Base-by-base conservation (phyloP, 2,329 filamentous ascomycete species). In the Metarhizium humberi region DNA sequence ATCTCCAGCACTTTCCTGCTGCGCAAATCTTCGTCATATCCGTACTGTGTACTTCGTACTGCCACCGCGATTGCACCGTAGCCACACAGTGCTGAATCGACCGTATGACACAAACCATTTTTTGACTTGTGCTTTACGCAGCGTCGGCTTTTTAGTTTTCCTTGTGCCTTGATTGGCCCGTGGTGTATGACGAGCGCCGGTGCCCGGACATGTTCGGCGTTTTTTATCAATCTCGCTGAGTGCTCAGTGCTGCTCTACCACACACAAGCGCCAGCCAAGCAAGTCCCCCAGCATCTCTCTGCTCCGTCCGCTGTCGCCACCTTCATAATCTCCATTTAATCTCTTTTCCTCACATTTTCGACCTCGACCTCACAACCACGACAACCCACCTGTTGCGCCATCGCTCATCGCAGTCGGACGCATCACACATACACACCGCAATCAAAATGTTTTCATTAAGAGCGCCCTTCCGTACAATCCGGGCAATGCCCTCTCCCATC, bases 361-460 rank as follows among this genome's bases (percentile, higher is more conserved):
- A 40, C 34, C 29, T 46, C 25, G 6, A 32, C 25, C 36, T 25
- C 36, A 34, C 43, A 36, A 34, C 38, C 46, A 46, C 50, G 49
- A 25, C 30, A 16, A 48, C 10, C 3, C 45, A 48, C 45, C 45
- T 48, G 20, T 48, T 48, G 45, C 20, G 13, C 29, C 30, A 40
- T 43, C 20, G 45, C 36, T 25, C 11, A 40, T n/a, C 6, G 42
- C 36, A 45, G 18, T 48, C n/a, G 30, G 51, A 36, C 32, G 16
- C 43, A 56, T 2, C 51, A 18, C 4, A 14, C 13, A 16, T 11
- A 38, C 42, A 52, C 4, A 53, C 10, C 14, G 3, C 10, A 3
- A 8, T 55, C 42, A 50, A 49, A 29, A 61, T 61, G 59, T 59
- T 60, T 50, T 56, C 55, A 50, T 50, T 60, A 54, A 52, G 60